Percentiles rank a stretch among this genome's conserved stretches.
Evolutionary conservation across 2,329 filamentous ascomycete species (phyloP).

Genomic region (Fusarium veterinarium): DNA sequence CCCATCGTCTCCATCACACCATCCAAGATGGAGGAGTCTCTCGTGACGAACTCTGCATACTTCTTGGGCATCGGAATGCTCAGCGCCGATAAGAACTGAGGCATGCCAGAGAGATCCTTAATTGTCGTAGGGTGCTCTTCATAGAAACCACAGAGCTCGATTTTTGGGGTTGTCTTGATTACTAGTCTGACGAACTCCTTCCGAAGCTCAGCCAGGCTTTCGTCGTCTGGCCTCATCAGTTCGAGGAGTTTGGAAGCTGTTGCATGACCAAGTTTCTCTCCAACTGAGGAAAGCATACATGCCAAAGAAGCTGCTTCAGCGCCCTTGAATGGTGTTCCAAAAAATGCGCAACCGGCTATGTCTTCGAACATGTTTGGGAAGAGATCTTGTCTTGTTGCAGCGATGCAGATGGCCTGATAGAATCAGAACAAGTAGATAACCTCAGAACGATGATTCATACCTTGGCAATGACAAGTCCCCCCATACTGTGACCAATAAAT

Average conservation of each 20-base stretch:
- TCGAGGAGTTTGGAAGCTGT: slow-evolving; percentile 53
- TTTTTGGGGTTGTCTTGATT: slow-evolving; percentile 50
- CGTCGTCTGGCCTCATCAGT: slow-evolving; percentile 55
- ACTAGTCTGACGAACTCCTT: slow-evolving; percentile 54
- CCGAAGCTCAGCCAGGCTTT: slow-evolving; percentile 51
- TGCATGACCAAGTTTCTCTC: slow-evolving; percentile 49
- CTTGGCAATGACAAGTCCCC: slow-evolving; percentile 57
- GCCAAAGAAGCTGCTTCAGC: slow-evolving; percentile 52
- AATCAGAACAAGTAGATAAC: background rate
- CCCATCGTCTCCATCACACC: slow-evolving; percentile 50
- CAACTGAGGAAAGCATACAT: slow-evolving; percentile 51
- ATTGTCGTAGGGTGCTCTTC: slow-evolving; percentile 55
- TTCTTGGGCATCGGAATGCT: slow-evolving; percentile 46
- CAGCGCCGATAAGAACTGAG: slow-evolving; percentile 39
- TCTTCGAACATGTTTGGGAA: slow-evolving; percentile 56
- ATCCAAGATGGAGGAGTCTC: slow-evolving; percentile 54
- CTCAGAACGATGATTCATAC: slow-evolving; percentile 23
- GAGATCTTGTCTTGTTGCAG: slow-evolving; percentile 50
- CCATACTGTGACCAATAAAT: slow-evolving; percentile 59
- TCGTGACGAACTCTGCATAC: slow-evolving; percentile 53
- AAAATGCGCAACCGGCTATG: slow-evolving; percentile 54
- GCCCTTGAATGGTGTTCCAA: slow-evolving; percentile 56
- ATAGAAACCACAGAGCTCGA: slow-evolving; percentile 54
- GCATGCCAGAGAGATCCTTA: slow-evolving; percentile 50
- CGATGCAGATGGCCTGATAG: slow-evolving; percentile 42